These are phyloP conservation scores for Macaranga tanarius DNA, from an alignment of 441 rosid genomes.

Conservation along the genomic window DNA sequence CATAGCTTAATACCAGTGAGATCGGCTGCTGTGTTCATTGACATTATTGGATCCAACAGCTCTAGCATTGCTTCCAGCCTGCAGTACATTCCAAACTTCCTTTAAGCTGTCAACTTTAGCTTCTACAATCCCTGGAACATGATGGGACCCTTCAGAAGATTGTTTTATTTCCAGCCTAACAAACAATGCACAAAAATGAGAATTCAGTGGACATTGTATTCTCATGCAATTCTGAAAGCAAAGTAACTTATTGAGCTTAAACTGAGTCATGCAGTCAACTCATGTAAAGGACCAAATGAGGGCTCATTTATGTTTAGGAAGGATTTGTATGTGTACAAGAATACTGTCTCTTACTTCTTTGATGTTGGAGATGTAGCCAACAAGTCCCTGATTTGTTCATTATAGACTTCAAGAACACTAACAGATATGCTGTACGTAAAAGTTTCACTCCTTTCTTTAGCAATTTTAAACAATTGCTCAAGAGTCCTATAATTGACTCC, in stretches of 20 bases:
- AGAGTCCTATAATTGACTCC: conserved; percentile 93
- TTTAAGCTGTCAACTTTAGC: conserved; percentile 65
- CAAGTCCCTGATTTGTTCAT: conserved; percentile 89
- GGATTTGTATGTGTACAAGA: neutral
- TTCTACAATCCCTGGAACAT: conserved; percentile 79
- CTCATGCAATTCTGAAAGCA: neutral
- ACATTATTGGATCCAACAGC: conserved; percentile 88
- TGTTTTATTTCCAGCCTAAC: conserved; percentile 84
- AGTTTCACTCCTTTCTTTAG: conserved; percentile 67
- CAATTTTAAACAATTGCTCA: conserved; percentile 59
- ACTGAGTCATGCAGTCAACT: neutral
- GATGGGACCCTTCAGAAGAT: conserved; percentile 73
- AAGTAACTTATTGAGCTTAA: conserved; percentile 13
- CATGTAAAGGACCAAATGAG: conserved; percentile 6
- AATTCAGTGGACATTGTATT: conserved; percentile 19
- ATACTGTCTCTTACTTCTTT: conserved; percentile 48
- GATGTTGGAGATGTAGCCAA: conserved; percentile 69
- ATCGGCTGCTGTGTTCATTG: conserved; percentile 94
- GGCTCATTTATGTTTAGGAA: neutral
- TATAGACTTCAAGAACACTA: conserved; percentile 90
- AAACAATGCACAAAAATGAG: conserved; percentile 11
- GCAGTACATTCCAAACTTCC: conserved; percentile 85
- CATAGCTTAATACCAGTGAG: conserved; percentile 66
- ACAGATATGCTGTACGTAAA: conserved; percentile 62
- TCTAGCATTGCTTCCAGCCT: conserved; percentile 83